Percentiles rank a stretch among this genome's conserved stretches.
These are phyloP conservation scores for Fusarium zealandicum DNA, from an alignment of 2,329 filamentous ascomycete species.

Conservation along the genomic window DNA sequence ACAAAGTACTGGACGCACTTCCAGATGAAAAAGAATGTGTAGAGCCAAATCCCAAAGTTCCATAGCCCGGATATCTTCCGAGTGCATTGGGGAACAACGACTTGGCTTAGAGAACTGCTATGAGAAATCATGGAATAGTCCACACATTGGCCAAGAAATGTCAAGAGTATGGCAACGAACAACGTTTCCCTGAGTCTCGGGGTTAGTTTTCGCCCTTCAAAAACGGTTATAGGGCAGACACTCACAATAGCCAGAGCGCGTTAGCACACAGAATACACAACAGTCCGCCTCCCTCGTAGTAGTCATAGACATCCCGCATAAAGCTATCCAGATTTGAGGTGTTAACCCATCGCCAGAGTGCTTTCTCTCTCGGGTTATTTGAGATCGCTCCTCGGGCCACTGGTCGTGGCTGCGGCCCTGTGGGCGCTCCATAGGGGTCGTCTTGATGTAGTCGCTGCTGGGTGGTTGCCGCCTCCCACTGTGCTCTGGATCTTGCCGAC, in stretches of 20 bases:
- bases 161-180: slow-evolving; percentile 83
- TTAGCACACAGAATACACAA: slow-evolving; percentile 83
- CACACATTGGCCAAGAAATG: slow-evolving; percentile 85
- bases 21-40: slow-evolving; percentile 84
- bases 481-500: slow-evolving; percentile 54
- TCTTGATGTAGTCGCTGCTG: slow-evolving; percentile 60
- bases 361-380: slow-evolving; percentile 67
- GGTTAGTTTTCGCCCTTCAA: background rate
- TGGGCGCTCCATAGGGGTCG: slow-evolving; percentile 33
- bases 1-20: slow-evolving; percentile 77
- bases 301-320: slow-evolving; percentile 83
- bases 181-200: slow-evolving; percentile 68
- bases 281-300: slow-evolving; percentile 82
- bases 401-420: slow-evolving; percentile 39
- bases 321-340: slow-evolving; percentile 89
- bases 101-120: slow-evolving; percentile 62
- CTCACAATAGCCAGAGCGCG: slow-evolving; percentile 75
- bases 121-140: slow-evolving; percentile 79
- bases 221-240: slow-evolving; percentile 10
- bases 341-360: slow-evolving; percentile 93
- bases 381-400: slow-evolving; percentile 41
- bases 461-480: slow-evolving; percentile 62
- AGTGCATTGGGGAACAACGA: slow-evolving; percentile 77
- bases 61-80: slow-evolving; percentile 75
- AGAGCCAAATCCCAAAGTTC: slow-evolving; percentile 83